Evolutionary conservation across 805 yeast species (phyloP).

Genomic region (Candida sonorensis): DNA sequence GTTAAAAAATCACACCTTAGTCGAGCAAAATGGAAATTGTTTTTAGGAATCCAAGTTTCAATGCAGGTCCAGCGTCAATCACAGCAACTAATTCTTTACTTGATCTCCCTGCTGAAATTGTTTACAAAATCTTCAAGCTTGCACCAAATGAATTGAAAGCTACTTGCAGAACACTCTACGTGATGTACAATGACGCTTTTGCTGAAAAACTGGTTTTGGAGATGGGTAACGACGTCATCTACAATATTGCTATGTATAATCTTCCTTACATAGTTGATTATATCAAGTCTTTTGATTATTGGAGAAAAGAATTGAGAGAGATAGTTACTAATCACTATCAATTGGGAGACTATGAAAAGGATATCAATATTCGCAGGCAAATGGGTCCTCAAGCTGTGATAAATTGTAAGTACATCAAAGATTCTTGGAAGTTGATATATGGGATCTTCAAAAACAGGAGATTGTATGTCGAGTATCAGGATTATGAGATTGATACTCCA

Average conservation of each 20-base stretch:
- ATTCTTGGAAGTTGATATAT: constrained; percentile 50
- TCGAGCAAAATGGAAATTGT: constrained; percentile 3
- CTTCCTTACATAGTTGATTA: constrained; percentile 22
- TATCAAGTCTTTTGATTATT: constrained; percentile 29
- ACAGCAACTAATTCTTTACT: constrained; percentile 9
- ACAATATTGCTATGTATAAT: constrained; percentile 18
- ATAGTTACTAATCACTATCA: constrained; percentile 19
- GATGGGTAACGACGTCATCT: constrained; percentile 20
- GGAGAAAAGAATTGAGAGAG: constrained; percentile 23
- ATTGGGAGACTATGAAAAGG: constrained; percentile 15
- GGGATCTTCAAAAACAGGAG: constrained; percentile 45
- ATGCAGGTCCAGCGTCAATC: not conserved
- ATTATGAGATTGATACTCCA: constrained; percentile 39
- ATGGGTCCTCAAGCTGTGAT: constrained; percentile 15
- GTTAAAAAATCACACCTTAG: too few species aligned
- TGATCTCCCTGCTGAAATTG: constrained; percentile 26
- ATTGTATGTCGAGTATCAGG: constrained; percentile 39
- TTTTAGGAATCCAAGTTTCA: constrained; percentile 3
- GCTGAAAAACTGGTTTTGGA: constrained; percentile 30
- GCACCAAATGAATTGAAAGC: constrained; percentile 25
- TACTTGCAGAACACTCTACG: constrained; percentile 32
- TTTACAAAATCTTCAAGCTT: constrained; percentile 16
- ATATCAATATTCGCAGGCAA: constrained; percentile 8
- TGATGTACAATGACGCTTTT: constrained; percentile 43
- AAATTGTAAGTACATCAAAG: constrained; percentile 32